These are phyloP conservation scores for Syncephalastrum contaminatum DNA, from an alignment of 371 early-diverging fungal genomes.

Conservation along the genomic window DNA sequence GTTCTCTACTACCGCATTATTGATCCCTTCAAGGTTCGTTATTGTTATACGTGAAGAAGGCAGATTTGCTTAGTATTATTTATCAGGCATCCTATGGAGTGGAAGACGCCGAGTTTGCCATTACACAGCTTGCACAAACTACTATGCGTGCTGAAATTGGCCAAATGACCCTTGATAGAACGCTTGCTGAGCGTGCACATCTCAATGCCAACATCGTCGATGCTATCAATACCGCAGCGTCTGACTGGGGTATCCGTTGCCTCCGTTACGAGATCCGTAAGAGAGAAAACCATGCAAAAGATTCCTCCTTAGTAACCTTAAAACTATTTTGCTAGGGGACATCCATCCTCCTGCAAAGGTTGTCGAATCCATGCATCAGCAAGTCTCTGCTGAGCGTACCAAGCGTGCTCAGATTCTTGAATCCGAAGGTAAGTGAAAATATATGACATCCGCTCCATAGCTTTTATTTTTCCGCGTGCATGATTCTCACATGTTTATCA, in stretches of 20 bases:
- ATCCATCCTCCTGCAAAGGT: constrained; percentile 97
- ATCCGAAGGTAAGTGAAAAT: constrained; percentile 66
- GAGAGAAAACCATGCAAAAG: constrained; percentile 4
- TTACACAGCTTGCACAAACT: constrained; percentile 96
- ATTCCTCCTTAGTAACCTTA: neutral
- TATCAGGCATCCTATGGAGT: constrained; percentile 92
- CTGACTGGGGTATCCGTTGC: constrained; percentile 96
- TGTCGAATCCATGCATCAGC: constrained; percentile 96
- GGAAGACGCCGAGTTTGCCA: constrained; percentile 92
- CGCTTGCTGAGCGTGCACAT: constrained; percentile 91
- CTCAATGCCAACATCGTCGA: constrained; percentile 93
- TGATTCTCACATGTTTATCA: neutral
- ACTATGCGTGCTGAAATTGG: constrained; percentile 99
- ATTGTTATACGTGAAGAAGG: neutral
- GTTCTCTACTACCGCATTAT: constrained; percentile 93
- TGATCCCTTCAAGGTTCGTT: constrained; percentile 85
- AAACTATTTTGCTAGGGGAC: constrained; percentile 64
- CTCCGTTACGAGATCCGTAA: constrained; percentile 88
- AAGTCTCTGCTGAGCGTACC: constrained; percentile 94
- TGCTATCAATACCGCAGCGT: constrained; percentile 92
- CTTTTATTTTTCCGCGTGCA: constrained; percentile 9
- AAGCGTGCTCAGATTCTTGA: constrained; percentile 97
- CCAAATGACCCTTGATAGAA: constrained; percentile 95
- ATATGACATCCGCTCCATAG: constrained; percentile 15
- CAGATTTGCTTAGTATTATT: neutral